Evolutionary conservation across 768 basidiomycete species (phyloP), one percentile per base, ranked within the genome.

Genomic region (Royoungia palumana): DNA sequence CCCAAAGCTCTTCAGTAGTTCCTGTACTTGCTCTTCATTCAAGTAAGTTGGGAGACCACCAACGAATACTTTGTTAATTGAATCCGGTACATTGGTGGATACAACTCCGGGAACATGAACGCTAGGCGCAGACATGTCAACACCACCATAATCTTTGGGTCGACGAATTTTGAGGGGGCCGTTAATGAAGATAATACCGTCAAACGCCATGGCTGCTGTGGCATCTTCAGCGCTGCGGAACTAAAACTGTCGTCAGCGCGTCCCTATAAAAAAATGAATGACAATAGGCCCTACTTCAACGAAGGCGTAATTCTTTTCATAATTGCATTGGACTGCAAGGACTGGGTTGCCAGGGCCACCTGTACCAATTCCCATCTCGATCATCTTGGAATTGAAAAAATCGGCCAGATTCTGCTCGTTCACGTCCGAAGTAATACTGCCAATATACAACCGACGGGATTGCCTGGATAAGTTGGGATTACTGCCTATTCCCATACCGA

Each of bases 251-350:
- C 21, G 46, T 56, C 48, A 66, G 40, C 25, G 38, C 10, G 27
- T 28, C 5, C n/a, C 17, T 12, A 21, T 8, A 24, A 59, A 16
- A 30, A 35, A 35, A 47, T 28, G 27, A 20, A 47, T 4, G n/a
- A 44, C 20, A 32, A 32, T 20, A 36, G 30, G 34, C 62, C 77
- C 54, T 65, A 95, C 95, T 77, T 99, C 96, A 44, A 98, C 89
- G 65, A 97, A 99, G 2, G 96, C 96, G 64, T 97, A 99, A 60
- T 92, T 94, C 77, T 98, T 99, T 70, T 98, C 96, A 61, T 94
- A 94, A 64, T 97, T 97, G 73, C 96, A 89, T 63, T 95, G 93
- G 6, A 96, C 93, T 17, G 87, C 87, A 27, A 94, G 78, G 27
- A 98, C 92, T 10, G 95, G 91, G 54, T 93, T 92, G 19, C 91